Evolutionary conservation across 1,284 basidiomycete genomes (phyloP), one percentile per base, ranked within the genome.

Genomic region (Volvariella volvacea): DNA sequence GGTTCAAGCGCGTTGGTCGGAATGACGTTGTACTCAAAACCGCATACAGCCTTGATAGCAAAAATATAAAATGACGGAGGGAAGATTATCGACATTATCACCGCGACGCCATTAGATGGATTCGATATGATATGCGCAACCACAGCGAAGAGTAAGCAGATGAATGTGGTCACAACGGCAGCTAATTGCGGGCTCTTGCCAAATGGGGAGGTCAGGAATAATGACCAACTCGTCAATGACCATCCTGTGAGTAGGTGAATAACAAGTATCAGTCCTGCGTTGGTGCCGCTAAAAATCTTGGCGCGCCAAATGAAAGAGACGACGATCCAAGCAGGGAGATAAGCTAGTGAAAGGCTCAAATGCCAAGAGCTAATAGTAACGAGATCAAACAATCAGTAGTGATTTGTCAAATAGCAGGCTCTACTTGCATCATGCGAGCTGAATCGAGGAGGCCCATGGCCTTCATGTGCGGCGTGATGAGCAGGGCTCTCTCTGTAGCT

Each of bases 11-110:
- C 54, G 49, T 78, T 68, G 0, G 82, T 77, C 2, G 73, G 58
- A 34, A 74, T 57, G 33, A 70, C 65, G 42, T 78, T 62, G 39
- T 72, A 71, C 59, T 90, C 87, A 52, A 73, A 90, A 4, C 82
- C 80, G 44, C 75, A 74, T 3, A 88, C 73, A 1, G 74, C 74
- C 39, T 80, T 71, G 17, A 80, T 74, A n/a, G 78, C 76, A 52
- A 87, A 89, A 14, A 87, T 71, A 53, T 84, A 88, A 59, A 79
- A 88, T 9, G 75, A 74, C 0, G 87, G 81, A 0, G 87, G 88
- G 56, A 89, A 87, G 32, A 90, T 60, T 42, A 91, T 55, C 0
- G 81, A 75, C 53, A 84, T 80, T 22, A 88, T 65, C 44, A 78
- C 74, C 4, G 76, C 76, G 1, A 64, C 67, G 2, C 62, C 70